Evolutionary conservation across 2,329 filamentous ascomycete genomes (phyloP).

Genomic region (Penicillium sp.): DNA sequence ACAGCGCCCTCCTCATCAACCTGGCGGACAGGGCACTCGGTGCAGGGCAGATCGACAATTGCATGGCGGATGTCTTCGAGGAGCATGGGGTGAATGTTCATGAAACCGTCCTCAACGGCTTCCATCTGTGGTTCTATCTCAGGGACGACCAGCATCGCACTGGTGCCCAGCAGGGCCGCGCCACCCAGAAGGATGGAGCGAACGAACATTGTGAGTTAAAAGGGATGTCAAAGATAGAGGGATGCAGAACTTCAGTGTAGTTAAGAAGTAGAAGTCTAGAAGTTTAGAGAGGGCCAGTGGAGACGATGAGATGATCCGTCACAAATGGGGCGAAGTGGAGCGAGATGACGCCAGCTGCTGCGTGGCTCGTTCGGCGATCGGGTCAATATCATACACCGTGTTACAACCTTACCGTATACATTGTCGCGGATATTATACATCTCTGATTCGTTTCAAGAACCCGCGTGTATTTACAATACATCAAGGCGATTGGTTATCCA

Average conservation of each 20-base stretch:
- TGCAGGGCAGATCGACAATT: slow-evolving; percentile 33
- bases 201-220: slow-evolving; percentile 32
- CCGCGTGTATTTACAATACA: not conserved
- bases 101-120: slow-evolving; percentile 22
- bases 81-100: slow-evolving; percentile 25
- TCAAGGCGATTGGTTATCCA: not conserved
- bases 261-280: not conserved
- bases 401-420: not conserved
- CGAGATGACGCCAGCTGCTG: not conserved
- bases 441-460: not conserved
- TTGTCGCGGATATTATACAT: not conserved
- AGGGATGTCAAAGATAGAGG: slow-evolving; percentile 16
- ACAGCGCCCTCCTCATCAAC: slow-evolving; percentile 26
- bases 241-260: not conserved
- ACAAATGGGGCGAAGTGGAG: not conserved
- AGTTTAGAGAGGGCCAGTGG: slow-evolving; percentile 11
- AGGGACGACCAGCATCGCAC: slow-evolving; percentile 39
- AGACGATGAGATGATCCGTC: slow-evolving; percentile 2
- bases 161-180: slow-evolving; percentile 33
- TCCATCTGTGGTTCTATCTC: slow-evolving; percentile 28
- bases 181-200: slow-evolving; percentile 35
- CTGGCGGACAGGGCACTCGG: slow-evolving; percentile 39
- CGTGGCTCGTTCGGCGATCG: not conserved
- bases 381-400: not conserved
- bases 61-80: slow-evolving; percentile 25